phyloP scores from a whole-genome alignment of 2,329 filamentous ascomycete species.

The Colletotrichum siamense region DNA sequence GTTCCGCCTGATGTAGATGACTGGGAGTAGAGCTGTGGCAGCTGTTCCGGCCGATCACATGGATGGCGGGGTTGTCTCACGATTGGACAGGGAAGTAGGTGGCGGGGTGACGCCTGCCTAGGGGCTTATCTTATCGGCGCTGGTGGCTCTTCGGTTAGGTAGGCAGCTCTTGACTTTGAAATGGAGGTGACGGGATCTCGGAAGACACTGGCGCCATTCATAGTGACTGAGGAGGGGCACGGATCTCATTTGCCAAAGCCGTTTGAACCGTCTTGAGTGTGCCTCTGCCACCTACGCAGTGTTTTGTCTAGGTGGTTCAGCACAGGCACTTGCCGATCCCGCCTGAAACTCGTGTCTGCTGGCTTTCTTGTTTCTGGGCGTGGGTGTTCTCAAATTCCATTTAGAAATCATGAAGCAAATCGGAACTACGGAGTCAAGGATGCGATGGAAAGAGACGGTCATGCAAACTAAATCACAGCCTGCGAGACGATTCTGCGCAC shows the following conservation, averaged over 20 bases:
- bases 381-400: neutral
- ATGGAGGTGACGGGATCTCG: neutral
- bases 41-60: conserved; percentile 24
- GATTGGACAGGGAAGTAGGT: conserved; percentile 17
- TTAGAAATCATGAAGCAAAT: neutral
- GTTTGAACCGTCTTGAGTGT: neutral
- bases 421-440: neutral
- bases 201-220: neutral
- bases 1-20: conserved; percentile 21
- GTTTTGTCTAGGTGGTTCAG: neutral
- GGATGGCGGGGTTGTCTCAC: conserved; percentile 27
- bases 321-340: neutral
- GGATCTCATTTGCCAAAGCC: neutral
- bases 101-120: conserved; percentile 14
- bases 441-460: neutral
- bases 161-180: neutral
- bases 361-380: neutral
- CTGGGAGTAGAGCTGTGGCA: conserved; percentile 20
- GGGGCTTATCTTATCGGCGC: conserved; percentile 22
- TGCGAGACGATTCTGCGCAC: neutral
- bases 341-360: neutral
- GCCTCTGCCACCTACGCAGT: neutral
- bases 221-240: neutral
- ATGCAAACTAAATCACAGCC: neutral
- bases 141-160: neutral